Percentiles rank a stretch among this genome's conserved stretches.
phyloP scores from a whole-genome alignment of 164 flowering plant species.

The Saururus chinensis region DNA sequence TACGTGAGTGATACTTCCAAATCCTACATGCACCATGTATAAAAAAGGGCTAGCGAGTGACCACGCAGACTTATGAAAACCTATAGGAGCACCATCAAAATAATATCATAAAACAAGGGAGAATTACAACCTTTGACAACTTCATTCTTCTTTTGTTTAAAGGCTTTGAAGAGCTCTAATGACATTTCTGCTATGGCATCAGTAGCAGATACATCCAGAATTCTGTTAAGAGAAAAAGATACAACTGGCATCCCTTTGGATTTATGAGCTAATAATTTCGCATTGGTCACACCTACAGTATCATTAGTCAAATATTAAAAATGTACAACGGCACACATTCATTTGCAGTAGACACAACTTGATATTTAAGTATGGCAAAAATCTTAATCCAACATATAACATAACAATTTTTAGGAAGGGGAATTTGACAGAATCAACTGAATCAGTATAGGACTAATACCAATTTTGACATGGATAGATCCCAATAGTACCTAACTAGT shows the following conservation, averaged over 20 bases:
- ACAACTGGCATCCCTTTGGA: constrained; percentile 80
- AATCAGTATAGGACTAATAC: no score
- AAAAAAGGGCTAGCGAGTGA: no score
- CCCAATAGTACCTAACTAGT: no score
- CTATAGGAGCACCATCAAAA: neutral
- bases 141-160: constrained; percentile 22
- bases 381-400: no score
- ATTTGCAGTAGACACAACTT: neutral
- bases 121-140: constrained; percentile 35
- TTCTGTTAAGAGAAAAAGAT: constrained; percentile 44
- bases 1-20: no score
- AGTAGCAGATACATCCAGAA: constrained; percentile 37
- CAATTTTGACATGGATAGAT: no score
- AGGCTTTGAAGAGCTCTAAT: constrained; percentile 44
- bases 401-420: no score
- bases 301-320: neutral
- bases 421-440: no score
- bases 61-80: no score
- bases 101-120: neutral
- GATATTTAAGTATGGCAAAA: neutral
- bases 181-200: constrained; percentile 64
- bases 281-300: constrained; percentile 33
- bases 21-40: no score
- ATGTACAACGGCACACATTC: neutral
- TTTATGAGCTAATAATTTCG: constrained; percentile 69